Base-by-base conservation (phyloP, 2,329 filamentous ascomycete genomes). In the Parascedosporium putredinis region DNA sequence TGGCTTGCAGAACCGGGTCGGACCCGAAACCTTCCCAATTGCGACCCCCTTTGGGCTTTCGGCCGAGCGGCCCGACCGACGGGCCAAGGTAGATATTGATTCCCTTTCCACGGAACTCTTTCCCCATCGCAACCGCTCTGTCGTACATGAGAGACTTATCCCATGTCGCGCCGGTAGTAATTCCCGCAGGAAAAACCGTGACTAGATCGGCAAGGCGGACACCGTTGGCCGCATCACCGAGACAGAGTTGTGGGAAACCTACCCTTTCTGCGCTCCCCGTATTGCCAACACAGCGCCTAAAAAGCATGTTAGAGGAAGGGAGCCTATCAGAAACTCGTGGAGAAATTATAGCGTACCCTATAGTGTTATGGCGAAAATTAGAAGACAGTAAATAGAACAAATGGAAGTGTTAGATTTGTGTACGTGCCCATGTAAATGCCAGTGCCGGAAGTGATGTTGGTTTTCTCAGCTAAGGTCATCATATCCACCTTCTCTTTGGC, bases 391-490 rank as follows among this genome's bases (percentile, higher is more conserved):
- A n/a, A n/a, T n/a, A n/a, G n/a, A n/a, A n/a, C n/a, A n/a, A n/a
- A n/a, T n/a, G n/a, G n/a, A n/a, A n/a, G n/a, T n/a, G n/a, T n/a
- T n/a, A n/a, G n/a, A n/a, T n/a, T n/a, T n/a, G n/a, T n/a, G 16
- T 44, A 57, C 59, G 55, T 60, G 70, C 76, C 84, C 85, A 88
- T 89, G 55, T 73, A 83, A 38, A 83, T 74, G 1, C 85, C 85
- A 1, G 76, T 83, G 3, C 86, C 86, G 1, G 78, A 77, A 0
- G 84, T 88, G 47, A 89, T 73, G 59, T 89, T 90, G 3, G 84
- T 82, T 67, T 90, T 91, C 62, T 90, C 86, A 2, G 84, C 85
- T 50, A 91, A 65, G 0, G 85, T 90, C 85, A 91, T 87, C 45
- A 79, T 76, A 49, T 79, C 76, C 14, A 91, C 86, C 12, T 90